Percentiles rank a stretch among this genome's conserved stretches.
phyloP scores from a whole-genome alignment of 768 basidiomycete species.

The Macrolepiota fuliginosa region DNA sequence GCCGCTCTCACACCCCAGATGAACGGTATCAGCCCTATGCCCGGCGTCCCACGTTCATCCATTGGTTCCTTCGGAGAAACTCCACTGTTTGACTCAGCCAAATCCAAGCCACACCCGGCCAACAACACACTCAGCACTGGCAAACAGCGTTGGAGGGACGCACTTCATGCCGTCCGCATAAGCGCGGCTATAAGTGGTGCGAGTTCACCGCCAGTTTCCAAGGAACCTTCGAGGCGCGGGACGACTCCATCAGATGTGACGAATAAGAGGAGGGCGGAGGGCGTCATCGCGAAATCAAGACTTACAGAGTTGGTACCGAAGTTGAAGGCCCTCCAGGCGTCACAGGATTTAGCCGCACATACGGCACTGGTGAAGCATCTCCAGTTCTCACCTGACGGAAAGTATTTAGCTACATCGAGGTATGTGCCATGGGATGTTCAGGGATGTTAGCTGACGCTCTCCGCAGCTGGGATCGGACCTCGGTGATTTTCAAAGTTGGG shows the following conservation, averaged over 20 bases:
- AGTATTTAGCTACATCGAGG: slow-evolving; percentile 72
- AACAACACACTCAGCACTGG: slow-evolving; percentile 26
- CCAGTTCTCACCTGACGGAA: slow-evolving; percentile 77
- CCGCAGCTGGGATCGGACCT: slow-evolving; percentile 68
- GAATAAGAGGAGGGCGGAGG: background rate
- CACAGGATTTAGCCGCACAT: slow-evolving; percentile 64
- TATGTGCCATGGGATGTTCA: slow-evolving; percentile 21
- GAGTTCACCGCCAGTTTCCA: background rate
- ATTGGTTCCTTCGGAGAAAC: slow-evolving; percentile 21
- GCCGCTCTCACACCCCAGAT: background rate
- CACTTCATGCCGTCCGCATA: slow-evolving; percentile 41
- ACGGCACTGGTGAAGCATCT: slow-evolving; percentile 67
- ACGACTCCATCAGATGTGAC: slow-evolving; percentile 13
- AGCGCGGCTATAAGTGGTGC: slow-evolving; percentile 16
- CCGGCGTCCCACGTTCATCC: slow-evolving; percentile 14
- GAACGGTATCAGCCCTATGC: slow-evolving; percentile 1
- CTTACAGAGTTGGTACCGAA: slow-evolving; percentile 54
- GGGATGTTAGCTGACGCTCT: background rate
- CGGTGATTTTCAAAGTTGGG: slow-evolving; percentile 62
- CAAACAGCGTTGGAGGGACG: slow-evolving; percentile 43
- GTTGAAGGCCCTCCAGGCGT: slow-evolving; percentile 49
- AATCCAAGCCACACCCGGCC: background rate
- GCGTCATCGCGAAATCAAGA: slow-evolving; percentile 35
- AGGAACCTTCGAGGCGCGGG: slow-evolving; percentile 7
- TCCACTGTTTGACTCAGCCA: background rate